Evolutionary conservation across 2,329 filamentous ascomycete genomes (phyloP).

Genomic region (Beauveria varroae): DNA sequence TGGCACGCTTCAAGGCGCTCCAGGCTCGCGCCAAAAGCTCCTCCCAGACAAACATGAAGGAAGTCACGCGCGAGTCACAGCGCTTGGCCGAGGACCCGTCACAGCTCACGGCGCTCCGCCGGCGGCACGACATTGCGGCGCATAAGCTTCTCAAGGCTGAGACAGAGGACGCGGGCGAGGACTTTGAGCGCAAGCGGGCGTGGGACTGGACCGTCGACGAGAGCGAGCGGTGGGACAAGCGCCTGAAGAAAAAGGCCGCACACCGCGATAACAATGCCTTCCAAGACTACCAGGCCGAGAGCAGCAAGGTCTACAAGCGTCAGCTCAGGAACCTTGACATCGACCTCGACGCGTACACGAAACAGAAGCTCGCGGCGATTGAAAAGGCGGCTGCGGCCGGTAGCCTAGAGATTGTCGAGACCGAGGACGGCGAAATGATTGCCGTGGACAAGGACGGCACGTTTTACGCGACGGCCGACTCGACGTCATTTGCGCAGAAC

Average conservation of each 20-base stretch:
- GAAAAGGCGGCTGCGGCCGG: slow-evolving; percentile 79
- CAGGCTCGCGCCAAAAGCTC: slow-evolving; percentile 72
- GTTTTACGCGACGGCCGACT: slow-evolving; percentile 85
- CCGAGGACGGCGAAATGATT: slow-evolving; percentile 87
- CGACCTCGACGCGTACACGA: slow-evolving; percentile 77
- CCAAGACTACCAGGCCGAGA: slow-evolving; percentile 79
- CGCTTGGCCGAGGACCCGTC: slow-evolving; percentile 70
- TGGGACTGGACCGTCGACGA: slow-evolving; percentile 99
- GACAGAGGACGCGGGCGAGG: slow-evolving; percentile 73
- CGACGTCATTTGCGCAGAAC: slow-evolving; percentile 72
- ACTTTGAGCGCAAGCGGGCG: slow-evolving; percentile 95
- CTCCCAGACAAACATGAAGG: slow-evolving; percentile 69
- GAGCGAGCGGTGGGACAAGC: slow-evolving; percentile 86
- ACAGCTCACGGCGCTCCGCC: slow-evolving; percentile 69
- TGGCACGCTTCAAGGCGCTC: slow-evolving; percentile 79
- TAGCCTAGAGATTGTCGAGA: slow-evolving; percentile 88
- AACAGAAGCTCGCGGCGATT: slow-evolving; percentile 76
- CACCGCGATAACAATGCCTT: slow-evolving; percentile 84
- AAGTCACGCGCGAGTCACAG: slow-evolving; percentile 75
- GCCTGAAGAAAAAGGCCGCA: slow-evolving; percentile 75
- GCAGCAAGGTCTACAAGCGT: slow-evolving; percentile 87
- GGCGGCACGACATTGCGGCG: slow-evolving; percentile 78
- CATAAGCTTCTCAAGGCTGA: slow-evolving; percentile 94
- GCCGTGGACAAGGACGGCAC: slow-evolving; percentile 86
- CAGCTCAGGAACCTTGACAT: slow-evolving; percentile 72